These are phyloP conservation scores for Tolypocladium inflatum DNA, from an alignment of 2,329 filamentous ascomycete genomes.

Conservation along the genomic window DNA sequence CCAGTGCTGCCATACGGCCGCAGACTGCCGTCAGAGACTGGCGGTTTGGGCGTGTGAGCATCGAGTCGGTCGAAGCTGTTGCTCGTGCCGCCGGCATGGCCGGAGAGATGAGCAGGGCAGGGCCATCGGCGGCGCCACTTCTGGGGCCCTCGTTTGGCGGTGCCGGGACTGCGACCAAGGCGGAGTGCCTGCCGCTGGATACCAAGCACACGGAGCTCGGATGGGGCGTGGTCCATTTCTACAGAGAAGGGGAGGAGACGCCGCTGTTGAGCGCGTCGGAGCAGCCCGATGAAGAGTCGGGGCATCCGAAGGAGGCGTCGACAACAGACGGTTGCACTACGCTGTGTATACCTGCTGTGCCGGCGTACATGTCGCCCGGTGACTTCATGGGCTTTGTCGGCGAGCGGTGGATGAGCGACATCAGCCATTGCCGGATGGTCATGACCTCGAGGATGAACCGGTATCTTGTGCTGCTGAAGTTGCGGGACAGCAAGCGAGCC, in stretches of 20 bases:
- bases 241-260: constrained; percentile 73
- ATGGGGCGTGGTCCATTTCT: constrained; percentile 91
- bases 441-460: constrained; percentile 81
- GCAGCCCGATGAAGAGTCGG: constrained; percentile 14
- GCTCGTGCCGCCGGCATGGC: constrained; percentile 19
- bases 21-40: constrained; percentile 55
- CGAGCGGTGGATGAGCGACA: constrained; percentile 72
- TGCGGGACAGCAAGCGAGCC: constrained; percentile 65
- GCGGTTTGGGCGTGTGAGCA: constrained; percentile 68
- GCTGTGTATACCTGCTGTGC: constrained; percentile 87
- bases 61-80: constrained; percentile 70
- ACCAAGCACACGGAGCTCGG: constrained; percentile 68
- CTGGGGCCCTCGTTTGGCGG: constrained; percentile 46
- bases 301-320: constrained; percentile 13
- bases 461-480: constrained; percentile 95
- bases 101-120: constrained; percentile 27
- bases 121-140: constrained; percentile 39
- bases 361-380: constrained; percentile 82
- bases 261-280: constrained; percentile 35
- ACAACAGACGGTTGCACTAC: constrained; percentile 65
- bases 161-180: constrained; percentile 72
- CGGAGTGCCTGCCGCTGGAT: constrained; percentile 62
- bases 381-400: constrained; percentile 90
- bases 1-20: constrained; percentile 34
- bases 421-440: constrained; percentile 92